phyloP scores from a whole-genome alignment of 345 rosid genomes.

The Eucalyptus camaldulensis region DNA sequence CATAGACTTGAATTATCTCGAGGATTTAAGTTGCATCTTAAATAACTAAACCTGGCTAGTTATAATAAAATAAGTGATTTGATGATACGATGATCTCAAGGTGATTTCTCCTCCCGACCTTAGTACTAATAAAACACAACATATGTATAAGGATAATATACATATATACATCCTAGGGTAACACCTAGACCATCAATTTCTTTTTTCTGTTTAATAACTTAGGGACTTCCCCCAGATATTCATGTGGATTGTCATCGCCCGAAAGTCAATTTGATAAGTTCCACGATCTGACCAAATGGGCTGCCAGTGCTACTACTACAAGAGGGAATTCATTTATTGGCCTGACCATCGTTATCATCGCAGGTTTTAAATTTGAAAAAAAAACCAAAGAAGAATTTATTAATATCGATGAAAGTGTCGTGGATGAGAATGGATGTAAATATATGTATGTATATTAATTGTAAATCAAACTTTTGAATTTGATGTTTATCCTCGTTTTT shows the following conservation, averaged over 20 bases:
- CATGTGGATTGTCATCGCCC: neutral
- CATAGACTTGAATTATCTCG: neutral
- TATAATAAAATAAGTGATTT: neutral
- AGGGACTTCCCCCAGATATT: neutral
- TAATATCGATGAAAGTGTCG: neutral
- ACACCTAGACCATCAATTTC: neutral
- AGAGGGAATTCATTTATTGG: neutral
- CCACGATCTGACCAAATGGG: neutral
- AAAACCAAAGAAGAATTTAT: neutral
- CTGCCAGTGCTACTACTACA: neutral
- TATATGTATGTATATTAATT: neutral
- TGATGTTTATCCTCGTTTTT: neutral
- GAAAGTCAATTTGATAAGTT: neutral
- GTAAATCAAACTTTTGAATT: neutral
- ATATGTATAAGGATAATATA: neutral
- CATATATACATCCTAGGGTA: neutral
- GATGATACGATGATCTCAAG: neutral
- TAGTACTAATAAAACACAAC: neutral
- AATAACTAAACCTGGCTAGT: neutral
- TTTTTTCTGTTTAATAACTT: neutral
- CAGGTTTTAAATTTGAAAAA: neutral
- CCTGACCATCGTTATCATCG: neutral
- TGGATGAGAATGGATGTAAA: neutral
- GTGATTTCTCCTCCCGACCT: neutral
- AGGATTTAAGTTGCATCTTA: neutral